These are phyloP conservation scores for Clitoria ternatea DNA, from an alignment of 306 rosid species.

Conservation along the genomic window DNA sequence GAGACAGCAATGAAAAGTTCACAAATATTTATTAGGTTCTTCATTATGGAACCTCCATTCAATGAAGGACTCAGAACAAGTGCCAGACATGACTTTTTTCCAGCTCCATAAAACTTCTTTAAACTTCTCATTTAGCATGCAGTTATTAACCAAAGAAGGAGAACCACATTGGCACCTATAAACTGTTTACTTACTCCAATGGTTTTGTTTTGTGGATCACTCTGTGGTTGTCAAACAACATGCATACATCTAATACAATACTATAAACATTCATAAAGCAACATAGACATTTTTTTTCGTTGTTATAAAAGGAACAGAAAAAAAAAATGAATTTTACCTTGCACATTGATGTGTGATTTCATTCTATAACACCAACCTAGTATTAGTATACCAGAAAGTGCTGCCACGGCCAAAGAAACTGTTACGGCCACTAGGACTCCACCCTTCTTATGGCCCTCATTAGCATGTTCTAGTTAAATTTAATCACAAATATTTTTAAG, in stretches of 20 bases:
- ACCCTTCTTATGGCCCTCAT: slow-evolving; percentile 25
- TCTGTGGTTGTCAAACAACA: neutral
- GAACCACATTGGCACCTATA: neutral
- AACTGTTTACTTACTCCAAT: neutral
- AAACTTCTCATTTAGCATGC: neutral
- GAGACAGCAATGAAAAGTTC: too few relatives aligned
- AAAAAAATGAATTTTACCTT: slow-evolving; percentile 20
- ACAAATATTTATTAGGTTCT: too few relatives aligned
- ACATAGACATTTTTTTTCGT: neutral
- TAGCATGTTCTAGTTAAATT: slow-evolving; percentile 14
- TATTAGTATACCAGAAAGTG: slow-evolving; percentile 6
- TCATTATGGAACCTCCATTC: neutral
- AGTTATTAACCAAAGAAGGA: neutral
- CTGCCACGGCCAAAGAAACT: slow-evolving; percentile 10
- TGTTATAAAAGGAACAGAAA: neutral
- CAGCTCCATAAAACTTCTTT: neutral
- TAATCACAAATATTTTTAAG: slow-evolving; percentile 6
- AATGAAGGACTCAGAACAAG: neutral
- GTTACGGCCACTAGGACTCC: slow-evolving; percentile 13
- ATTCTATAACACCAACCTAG: slow-evolving; percentile 19
- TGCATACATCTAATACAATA: neutral
- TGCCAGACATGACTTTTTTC: neutral
- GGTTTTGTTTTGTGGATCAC: neutral
- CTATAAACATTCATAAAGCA: neutral
- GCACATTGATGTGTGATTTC: slow-evolving; percentile 4